Conservation (phyloP, 176 grass and related monocot species). For the Avena insularis region DNA sequence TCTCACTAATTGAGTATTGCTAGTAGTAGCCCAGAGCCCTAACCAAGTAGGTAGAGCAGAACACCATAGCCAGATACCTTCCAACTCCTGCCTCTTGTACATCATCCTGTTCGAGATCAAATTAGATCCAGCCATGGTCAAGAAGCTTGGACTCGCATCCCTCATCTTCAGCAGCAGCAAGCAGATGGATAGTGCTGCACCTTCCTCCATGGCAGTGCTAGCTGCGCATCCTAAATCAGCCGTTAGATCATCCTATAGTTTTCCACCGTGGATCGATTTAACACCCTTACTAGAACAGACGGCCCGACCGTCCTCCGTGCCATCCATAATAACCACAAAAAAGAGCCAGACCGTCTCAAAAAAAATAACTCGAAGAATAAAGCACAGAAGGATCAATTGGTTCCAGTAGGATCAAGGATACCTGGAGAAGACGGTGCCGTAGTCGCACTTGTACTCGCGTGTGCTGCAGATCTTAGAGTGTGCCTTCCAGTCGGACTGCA, state of each 20-base stretch:
- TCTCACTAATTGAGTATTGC: neutral
- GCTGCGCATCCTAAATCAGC: too few relatives aligned
- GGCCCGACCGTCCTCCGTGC: too few relatives aligned
- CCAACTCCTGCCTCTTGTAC: constrained; percentile 26
- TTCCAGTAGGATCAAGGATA: neutral
- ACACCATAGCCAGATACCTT: constrained; percentile 12
- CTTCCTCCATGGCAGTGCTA: constrained; percentile 28
- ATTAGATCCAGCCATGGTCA: constrained; percentile 15
- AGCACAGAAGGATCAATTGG: neutral
- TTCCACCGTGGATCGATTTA: too few relatives aligned
- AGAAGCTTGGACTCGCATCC: constrained; percentile 47
- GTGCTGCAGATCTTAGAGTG: constrained; percentile 99
- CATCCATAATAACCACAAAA: too few relatives aligned
- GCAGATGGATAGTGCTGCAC: neutral
- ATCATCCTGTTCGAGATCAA: constrained; percentile 15
- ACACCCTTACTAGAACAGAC: too few relatives aligned
- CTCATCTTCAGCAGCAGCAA: constrained; percentile 49
- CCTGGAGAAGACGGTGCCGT: constrained; percentile 95
- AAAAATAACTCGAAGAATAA: too few relatives aligned
- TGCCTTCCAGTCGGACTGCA: constrained; percentile 98
- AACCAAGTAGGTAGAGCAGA: neutral
- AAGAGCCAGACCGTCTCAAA: too few relatives aligned
- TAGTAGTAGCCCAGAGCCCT: neutral
- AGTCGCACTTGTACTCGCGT: constrained; percentile 93
- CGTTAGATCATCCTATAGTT: too few relatives aligned